Evolutionary conservation across 75 land plant genomes (phyloP), one percentile per base, ranked within the genome.

Genomic region (Pinus albicaulis): DNA sequence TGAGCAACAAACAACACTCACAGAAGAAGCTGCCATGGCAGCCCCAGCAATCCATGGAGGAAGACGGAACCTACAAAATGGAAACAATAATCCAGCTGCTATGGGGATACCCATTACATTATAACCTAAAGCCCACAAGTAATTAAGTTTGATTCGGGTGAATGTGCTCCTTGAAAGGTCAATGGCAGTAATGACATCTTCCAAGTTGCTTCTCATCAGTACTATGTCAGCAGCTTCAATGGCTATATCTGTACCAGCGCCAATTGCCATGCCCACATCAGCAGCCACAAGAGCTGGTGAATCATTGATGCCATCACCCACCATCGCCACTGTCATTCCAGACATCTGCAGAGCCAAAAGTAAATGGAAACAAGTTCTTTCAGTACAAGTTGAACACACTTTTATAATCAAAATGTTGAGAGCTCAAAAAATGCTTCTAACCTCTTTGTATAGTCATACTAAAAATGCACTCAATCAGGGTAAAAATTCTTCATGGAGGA

Each of bases 231-330:
- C 98, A 12, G 98, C 95, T 80, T 97, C 99, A 70, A 97, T 97
- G 14, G 99, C 98, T 26, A 97, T 90, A 64, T 97, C 92, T 20
- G 99, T 97, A 12, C 99, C 99, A 28, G 98, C 99, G n/a, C 99
- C 98, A 31, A 97, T 94, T 48, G 99, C 99, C 93, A 97, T 92
- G n/a, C 99, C 99, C 52, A 97, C 99, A 77, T 97, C 93, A 1
- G 99, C 93, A 68, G 95, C 98, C 12, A 86, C 98, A 34, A 97
- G 82, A 2, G 99, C 98, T 53, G 98, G 98, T 3, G 95, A 97
- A 76, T 97, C 99, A 53, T 97, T 97, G 77, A 94, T 94, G 13
- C 98, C 99, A 81, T 97, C 99, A 7, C 99, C 99, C 55, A 97
- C 95, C 99, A 97, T 97, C 28, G 95, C 99, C 56, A 97, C 99